Evolutionary conservation across 306 rosid genomes (phyloP).

Genomic region (Biancaea sappan): DNA sequence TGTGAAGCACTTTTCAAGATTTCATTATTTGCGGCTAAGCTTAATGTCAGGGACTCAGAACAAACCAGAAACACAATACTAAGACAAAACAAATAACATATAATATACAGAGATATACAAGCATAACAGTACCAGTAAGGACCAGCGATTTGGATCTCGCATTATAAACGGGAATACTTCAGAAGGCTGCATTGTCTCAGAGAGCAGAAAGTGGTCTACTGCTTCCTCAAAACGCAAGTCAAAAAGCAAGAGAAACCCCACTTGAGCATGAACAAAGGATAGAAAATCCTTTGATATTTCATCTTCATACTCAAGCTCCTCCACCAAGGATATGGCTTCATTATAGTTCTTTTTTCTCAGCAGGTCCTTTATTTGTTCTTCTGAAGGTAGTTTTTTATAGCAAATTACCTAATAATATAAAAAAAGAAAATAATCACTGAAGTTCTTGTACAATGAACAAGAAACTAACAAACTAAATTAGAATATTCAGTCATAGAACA

Average conservation of each 20-base stretch:
- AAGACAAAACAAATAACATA: neutral
- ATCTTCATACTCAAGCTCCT: conserved; percentile 90
- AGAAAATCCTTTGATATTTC: conserved; percentile 86
- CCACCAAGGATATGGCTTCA: conserved; percentile 85
- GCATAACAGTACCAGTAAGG: conserved; percentile 69
- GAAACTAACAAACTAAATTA: conserved; percentile 5
- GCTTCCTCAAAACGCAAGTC: conserved; percentile 97
- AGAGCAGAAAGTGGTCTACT: conserved; percentile 86
- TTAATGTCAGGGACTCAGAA: conserved; percentile 5
- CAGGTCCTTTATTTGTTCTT: conserved; percentile 91
- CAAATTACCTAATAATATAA: conserved; percentile 68
- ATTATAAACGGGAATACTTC: conserved; percentile 93
- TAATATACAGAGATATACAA: conserved; percentile 5
- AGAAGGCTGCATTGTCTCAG: conserved; percentile 94
- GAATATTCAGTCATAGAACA: conserved; percentile 13
- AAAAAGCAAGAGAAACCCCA: conserved; percentile 94
- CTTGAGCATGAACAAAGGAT: conserved; percentile 96
- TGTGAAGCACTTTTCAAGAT: conserved; percentile 22
- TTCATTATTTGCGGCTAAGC: conserved; percentile 1
- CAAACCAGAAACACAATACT: conserved; percentile 19
- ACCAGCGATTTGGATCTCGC: conserved; percentile 99
- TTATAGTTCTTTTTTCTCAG: conserved; percentile 84
- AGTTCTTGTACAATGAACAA: conserved; percentile 16
- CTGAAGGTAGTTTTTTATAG: conserved; percentile 76
- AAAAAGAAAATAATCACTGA: conserved; percentile 18